phyloP scores from a whole-genome alignment of 2,329 filamentous ascomycete genomes.

The Nigrospora sphaerica region DNA sequence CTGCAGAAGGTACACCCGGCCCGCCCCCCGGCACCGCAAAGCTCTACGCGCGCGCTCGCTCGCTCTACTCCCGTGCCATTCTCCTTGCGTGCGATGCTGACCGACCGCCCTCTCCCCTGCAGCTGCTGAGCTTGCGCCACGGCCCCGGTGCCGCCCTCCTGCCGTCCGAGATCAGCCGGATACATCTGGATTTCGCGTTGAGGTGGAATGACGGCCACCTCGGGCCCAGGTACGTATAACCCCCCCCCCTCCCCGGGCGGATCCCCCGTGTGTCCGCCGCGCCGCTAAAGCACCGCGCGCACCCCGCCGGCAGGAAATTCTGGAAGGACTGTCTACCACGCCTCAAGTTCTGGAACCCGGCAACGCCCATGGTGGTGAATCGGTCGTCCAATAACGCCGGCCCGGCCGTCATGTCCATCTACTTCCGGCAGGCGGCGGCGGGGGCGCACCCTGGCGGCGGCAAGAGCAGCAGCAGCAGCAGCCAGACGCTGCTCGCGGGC shows the following conservation, averaged over 20 bases:
- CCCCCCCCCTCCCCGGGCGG: not conserved
- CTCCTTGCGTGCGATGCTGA: not conserved
- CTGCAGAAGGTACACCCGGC: slow-evolving; percentile 20
- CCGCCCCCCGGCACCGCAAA: not conserved
- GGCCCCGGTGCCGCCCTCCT: slow-evolving; percentile 80
- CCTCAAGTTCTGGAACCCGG: slow-evolving; percentile 91
- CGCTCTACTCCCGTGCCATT: not conserved
- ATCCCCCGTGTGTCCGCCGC: not conserved
- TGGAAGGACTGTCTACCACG: slow-evolving; percentile 76
- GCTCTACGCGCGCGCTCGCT: slow-evolving; percentile 1
- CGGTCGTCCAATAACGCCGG: slow-evolving; percentile 51
- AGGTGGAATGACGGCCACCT: slow-evolving; percentile 60
- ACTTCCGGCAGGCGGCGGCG: slow-evolving; percentile 40
- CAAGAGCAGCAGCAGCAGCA: slow-evolving; percentile 9
- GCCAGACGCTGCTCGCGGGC: slow-evolving; percentile 20
- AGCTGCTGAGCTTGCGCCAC: slow-evolving; percentile 48
- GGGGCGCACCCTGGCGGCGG: slow-evolving; percentile 9
- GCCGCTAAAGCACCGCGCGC: not conserved
- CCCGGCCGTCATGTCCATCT: slow-evolving; percentile 58
- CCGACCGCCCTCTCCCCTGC: not conserved
- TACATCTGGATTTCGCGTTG: slow-evolving; percentile 66
- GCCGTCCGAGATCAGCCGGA: slow-evolving; percentile 65
- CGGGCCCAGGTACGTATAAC: slow-evolving; percentile 59
- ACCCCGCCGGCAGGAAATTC: slow-evolving; percentile 61
- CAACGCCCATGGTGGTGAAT: slow-evolving; percentile 74